phyloP scores from a whole-genome alignment of 169 alveolate genomes.

The Theileria parva region DNA sequence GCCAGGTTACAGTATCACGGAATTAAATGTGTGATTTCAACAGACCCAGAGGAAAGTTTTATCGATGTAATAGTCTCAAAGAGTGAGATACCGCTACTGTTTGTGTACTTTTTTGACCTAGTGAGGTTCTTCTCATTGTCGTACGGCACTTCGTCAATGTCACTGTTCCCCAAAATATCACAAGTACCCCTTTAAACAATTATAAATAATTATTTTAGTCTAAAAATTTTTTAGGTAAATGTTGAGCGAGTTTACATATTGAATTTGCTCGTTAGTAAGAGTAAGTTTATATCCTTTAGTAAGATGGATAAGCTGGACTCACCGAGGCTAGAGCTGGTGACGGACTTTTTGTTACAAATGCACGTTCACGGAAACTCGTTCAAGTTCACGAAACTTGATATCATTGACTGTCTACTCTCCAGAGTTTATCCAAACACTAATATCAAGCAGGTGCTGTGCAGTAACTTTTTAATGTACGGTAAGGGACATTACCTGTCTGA shows the following conservation, averaged over 20 bases:
- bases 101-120: conserved; percentile 63
- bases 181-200: not conserved
- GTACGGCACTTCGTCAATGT: conserved; percentile 49
- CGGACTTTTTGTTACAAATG: conserved; percentile 65
- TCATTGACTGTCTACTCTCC: conserved; percentile 52
- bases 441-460: conserved; percentile 45
- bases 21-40: conserved; percentile 46
- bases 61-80: conserved; percentile 61
- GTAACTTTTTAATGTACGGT: conserved; percentile 48
- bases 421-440: conserved; percentile 61
- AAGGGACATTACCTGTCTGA: conserved; percentile 54
- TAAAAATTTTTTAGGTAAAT: not conserved
- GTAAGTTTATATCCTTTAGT: conserved; percentile 69
- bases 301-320: conserved; percentile 55
- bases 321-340: conserved; percentile 67
- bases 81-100: conserved; percentile 62
- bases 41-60: conserved; percentile 41
- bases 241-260: conserved; percentile 41
- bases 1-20: conserved; percentile 7
- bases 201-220: not conserved
- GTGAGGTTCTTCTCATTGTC: conserved; percentile 51
- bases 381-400: conserved; percentile 47
- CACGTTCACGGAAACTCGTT: conserved; percentile 37
- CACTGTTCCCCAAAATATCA: conserved; percentile 39
- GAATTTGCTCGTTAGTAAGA: conserved; percentile 41